Evolutionary conservation across 192 early-diverging fungal species (phyloP).

Genomic region (Backusella morwellensis): DNA sequence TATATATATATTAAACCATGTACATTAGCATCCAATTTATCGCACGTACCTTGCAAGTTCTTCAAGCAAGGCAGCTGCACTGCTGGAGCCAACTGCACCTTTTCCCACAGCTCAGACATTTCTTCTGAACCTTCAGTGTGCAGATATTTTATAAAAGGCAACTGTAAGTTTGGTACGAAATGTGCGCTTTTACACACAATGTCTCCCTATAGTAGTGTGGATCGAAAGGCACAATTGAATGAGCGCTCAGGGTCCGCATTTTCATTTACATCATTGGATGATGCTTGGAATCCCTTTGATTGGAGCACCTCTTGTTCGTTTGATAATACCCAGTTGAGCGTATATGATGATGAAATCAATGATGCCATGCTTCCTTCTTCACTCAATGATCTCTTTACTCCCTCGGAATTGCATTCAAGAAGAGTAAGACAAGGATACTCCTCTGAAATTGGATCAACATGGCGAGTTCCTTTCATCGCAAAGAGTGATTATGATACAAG

Average conservation of each 20-base stretch:
- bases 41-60: slow-evolving; percentile 80
- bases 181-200: slow-evolving; percentile 62
- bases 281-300: neutral
- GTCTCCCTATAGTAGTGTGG: slow-evolving; percentile 7
- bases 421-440: slow-evolving; percentile 5
- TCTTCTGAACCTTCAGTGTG: slow-evolving; percentile 62
- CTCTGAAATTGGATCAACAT: neutral
- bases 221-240: neutral
- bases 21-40: neutral
- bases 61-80: slow-evolving; percentile 76
- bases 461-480: neutral
- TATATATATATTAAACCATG: neutral
- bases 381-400: slow-evolving; percentile 54
- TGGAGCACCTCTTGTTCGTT: neutral
- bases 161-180: slow-evolving; percentile 75
- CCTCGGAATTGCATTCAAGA: slow-evolving; percentile 36
- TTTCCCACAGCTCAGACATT: slow-evolving; percentile 69
- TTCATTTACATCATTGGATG: neutral
- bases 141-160: slow-evolving; percentile 77
- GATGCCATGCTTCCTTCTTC: slow-evolving; percentile 50
- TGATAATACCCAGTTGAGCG: neutral
- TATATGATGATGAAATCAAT: slow-evolving; percentile 4
- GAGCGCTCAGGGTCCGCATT: neutral
- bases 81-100: slow-evolving; percentile 70
- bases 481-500: neutral